Evolutionary conservation across 2,329 filamentous ascomycete species (phyloP), one percentile per base, ranked within the genome.

Genomic region (Phyllosticta citrichinensis): DNA sequence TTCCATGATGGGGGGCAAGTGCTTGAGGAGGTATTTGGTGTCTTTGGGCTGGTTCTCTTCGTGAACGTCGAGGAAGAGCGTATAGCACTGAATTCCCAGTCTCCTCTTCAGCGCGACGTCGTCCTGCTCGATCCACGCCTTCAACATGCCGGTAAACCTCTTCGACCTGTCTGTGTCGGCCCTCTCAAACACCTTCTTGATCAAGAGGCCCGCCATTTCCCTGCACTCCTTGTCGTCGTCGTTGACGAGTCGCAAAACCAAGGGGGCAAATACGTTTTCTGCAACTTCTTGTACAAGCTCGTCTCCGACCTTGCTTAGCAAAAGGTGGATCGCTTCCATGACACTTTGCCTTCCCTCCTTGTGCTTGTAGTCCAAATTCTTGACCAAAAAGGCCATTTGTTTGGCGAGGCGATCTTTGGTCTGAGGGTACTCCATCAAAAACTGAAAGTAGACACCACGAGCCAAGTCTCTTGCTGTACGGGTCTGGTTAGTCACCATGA

Each of bases 401-500:
- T 96, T 96, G 50, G 84, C 82, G 86, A 94, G 95, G 14, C 94
- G 83, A 64, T 86, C 88, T 74, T 91, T 92, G 68, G 88, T 91
- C 72, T 97, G 94, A 0, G 94, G 93, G 69, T 97, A 99, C 59
- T 97, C 91, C 65, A 92, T 85, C 61, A 99, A 78, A 76, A 99
- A 99, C 66, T 97, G 91, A 73, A 96, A 88, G 74, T 95, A 99
- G 14, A 91, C 88, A 20, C 91, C 91, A 61, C 94, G 83, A 14
- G 93, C 92, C 47, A 96, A 80, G 71, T 97, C 91, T 58, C 94
- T 84, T 2, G 93, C 93, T 65, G 88, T 86, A 66, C 88, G 88
- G 66, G 95, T 92, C 64, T 96, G 90, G 70, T 97, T 97, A 53
- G 89, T 96, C 61, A 99, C 88, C 92, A 97, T 97, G 72, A 97